phyloP scores from a whole-genome alignment of 352 stramenopile genomes.

The Phytophthora brassicae region DNA sequence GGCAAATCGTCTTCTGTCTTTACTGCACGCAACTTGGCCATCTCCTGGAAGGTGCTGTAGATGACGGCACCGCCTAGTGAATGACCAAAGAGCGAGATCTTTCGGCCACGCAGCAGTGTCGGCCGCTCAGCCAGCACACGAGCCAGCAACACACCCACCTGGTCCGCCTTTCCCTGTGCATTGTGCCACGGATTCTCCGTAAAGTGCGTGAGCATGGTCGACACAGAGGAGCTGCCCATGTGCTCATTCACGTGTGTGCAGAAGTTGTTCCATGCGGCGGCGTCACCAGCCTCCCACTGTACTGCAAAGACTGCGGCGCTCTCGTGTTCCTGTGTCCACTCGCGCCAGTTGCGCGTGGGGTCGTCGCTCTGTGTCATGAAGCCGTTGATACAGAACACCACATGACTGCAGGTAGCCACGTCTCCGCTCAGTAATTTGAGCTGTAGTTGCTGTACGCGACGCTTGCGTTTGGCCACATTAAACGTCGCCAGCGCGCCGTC shows the following conservation, averaged over 20 bases:
- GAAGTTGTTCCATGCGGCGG: conserved; percentile 76
- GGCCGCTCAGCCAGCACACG: conserved; percentile 61
- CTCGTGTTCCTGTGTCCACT: conserved; percentile 40
- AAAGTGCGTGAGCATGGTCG: conserved; percentile 72
- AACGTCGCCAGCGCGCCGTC: conserved; percentile 76
- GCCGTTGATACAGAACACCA: conserved; percentile 82
- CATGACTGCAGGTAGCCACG: conserved; percentile 49
- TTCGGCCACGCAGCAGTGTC: conserved; percentile 47
- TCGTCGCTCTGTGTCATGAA: conserved; percentile 86
- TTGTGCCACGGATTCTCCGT: conserved; percentile 84
- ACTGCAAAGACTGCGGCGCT: conserved; percentile 62
- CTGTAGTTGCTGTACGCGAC: conserved; percentile 64
- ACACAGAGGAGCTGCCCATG: conserved; percentile 44
- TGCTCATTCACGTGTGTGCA: conserved; percentile 75
- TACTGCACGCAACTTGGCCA: conserved; percentile 45
- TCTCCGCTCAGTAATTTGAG: conserved; percentile 72
- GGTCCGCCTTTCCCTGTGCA: conserved; percentile 76
- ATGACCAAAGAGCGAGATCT: conserved; percentile 76
- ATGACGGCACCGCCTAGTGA: conserved; percentile 78
- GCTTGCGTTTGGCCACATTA: conserved; percentile 66
- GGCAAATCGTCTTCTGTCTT: conserved; percentile 12
- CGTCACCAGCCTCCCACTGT: conserved; percentile 79
- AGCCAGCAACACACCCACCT: conserved; percentile 73
- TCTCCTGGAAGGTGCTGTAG: conserved; percentile 70
- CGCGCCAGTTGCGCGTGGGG: conserved; percentile 61